Base-by-base conservation (phyloP, 495 filamentous ascomycete species). In the Tuber umbilicatum region DNA sequence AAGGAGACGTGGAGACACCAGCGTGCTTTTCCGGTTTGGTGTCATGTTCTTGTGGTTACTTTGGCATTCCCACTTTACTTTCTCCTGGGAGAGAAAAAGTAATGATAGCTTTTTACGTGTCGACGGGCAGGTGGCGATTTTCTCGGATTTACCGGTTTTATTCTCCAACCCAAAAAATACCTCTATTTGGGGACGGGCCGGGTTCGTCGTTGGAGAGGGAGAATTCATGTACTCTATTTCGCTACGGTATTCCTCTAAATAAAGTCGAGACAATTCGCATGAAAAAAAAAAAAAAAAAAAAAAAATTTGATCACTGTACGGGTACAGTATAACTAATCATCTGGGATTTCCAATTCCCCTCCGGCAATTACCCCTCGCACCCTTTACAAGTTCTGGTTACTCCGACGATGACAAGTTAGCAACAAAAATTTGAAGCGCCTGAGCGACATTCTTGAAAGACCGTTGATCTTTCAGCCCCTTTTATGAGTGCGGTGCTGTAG, bases 1-100 rank as follows among this genome's bases (percentile, higher is more conserved):
- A 64, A 70, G 75, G 68, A 67, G 74, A 68, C 70, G 60, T 78
- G 69, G 50, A 78, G 72, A 27, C 74, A 67, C 39, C 39, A 41
- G 68, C 71, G 41, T 68, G 23, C 55, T 37, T 38, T 70, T 37
- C 39, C 17, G 16, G 16, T 69, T 73, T 38, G 10, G 43, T 47
- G 39, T 27, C 40, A 35, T 42, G 38, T 68, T 45, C n/a, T 31
- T 31, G 55, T 31, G 37, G 27, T 35, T 68, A 27, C 19, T 67
- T 50, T 35, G 31, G n/a, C 31, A 60, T 31, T 31, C 14, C 17
- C 31, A 6, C n/a, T 64, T 64, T 40, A 40, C 10, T 27, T n/a
- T 60, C 27, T 64, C 55, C 27, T 31, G 27, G 55, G 55, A 31
- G 27, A 31, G 16, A 60, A 60, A 27, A 27, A 60, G 27, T 60